Evolutionary conservation across 192 early-diverging fungal genomes (phyloP).

Genomic region (Coemansia sp.): DNA sequence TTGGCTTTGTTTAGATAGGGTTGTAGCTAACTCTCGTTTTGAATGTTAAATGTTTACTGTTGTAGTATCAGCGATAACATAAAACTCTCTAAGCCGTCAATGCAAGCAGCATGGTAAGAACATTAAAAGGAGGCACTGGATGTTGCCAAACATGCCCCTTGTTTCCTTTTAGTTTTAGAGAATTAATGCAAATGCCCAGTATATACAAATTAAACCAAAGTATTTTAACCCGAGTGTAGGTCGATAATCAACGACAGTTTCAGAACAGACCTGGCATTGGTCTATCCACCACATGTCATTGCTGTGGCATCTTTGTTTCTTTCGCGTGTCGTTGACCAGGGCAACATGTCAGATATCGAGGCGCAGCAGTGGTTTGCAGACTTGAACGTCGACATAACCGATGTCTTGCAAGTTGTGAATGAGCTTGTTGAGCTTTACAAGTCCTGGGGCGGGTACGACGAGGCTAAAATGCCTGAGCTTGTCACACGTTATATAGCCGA

Average conservation of each 20-base stretch:
- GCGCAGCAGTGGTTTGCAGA: conserved; percentile 80
- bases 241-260: conserved; percentile 85
- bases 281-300: conserved; percentile 89
- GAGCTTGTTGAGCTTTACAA: conserved; percentile 74
- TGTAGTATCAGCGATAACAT: conserved; percentile 37
- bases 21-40: neutral
- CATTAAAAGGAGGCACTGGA: neutral
- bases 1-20: neutral
- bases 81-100: conserved; percentile 31
- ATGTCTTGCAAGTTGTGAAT: conserved; percentile 72
- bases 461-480: conserved; percentile 56
- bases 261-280: conserved; percentile 73
- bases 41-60: neutral
- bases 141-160: neutral
- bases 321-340: conserved; percentile 49
- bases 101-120: conserved; percentile 57
- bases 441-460: conserved; percentile 64
- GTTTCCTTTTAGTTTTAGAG: no score
- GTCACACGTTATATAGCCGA: conserved; percentile 43
- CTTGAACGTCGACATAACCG: conserved; percentile 76
- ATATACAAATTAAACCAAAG: no score
- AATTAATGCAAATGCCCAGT: no score
- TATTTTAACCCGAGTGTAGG: conserved; percentile 2
- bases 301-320: conserved; percentile 79
- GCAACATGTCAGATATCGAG: conserved; percentile 47